Evolutionary conservation across 257 asterid genomes (phyloP).

Genomic region (Nyctanthes arbortristis): DNA sequence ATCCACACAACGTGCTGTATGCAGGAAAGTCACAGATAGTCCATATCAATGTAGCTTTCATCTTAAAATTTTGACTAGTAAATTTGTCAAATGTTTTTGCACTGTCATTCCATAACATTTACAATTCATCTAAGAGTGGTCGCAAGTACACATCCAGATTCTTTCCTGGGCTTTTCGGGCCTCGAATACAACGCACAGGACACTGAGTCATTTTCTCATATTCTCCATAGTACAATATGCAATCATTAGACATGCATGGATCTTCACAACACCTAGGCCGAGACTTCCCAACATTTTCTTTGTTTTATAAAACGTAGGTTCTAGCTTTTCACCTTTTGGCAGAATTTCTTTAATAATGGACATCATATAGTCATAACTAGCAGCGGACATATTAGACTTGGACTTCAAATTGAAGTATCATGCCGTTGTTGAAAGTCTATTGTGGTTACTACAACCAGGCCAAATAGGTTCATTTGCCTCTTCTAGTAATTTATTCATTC

Average conservation of each 20-base stretch:
- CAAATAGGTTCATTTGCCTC: neutral
- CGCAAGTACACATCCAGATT: neutral
- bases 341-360: neutral
- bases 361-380: neutral
- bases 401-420: neutral
- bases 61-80: neutral
- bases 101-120: neutral
- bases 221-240: neutral
- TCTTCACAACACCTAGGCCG: neutral
- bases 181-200: neutral
- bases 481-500: neutral
- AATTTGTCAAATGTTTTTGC: neutral
- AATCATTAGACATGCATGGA: neutral
- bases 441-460: conserved; percentile 6
- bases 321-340: neutral
- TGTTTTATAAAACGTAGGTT: neutral
- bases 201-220: neutral
- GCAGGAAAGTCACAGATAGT: neutral
- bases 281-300: too few species aligned
- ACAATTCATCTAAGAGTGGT: neutral
- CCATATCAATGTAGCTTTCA: neutral
- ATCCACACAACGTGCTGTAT: neutral
- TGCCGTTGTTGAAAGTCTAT: neutral
- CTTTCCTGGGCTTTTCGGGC: too few species aligned
- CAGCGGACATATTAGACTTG: too few species aligned